phyloP scores from a whole-genome alignment of 805 yeast species.

The Candida nanaspora region DNA sequence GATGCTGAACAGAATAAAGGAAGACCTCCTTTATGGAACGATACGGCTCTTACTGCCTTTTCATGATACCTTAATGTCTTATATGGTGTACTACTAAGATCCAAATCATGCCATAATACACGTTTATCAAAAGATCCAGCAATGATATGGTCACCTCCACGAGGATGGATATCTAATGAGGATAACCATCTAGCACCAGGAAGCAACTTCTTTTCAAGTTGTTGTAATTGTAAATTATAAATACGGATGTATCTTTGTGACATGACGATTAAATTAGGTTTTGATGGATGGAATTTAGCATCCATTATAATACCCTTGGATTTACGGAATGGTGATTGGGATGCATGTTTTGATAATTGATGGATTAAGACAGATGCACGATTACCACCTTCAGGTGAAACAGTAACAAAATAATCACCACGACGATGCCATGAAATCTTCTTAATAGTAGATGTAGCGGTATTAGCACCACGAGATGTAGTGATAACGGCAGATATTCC shows the following conservation, averaged over 20 bases:
- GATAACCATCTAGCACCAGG: slow-evolving; percentile 98
- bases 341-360: slow-evolving; percentile 86
- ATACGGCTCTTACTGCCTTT: slow-evolving; percentile 83
- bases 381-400: slow-evolving; percentile 89
- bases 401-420: slow-evolving; percentile 94
- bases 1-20: slow-evolving; percentile 93
- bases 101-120: slow-evolving; percentile 96
- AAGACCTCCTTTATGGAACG: slow-evolving; percentile 76
- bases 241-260: slow-evolving; percentile 89
- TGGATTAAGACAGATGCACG: slow-evolving; percentile 81
- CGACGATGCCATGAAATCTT: slow-evolving; percentile 91
- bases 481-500: slow-evolving; percentile 74
- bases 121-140: slow-evolving; percentile 93
- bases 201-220: slow-evolving; percentile 69
- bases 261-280: slow-evolving; percentile 89
- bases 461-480: slow-evolving; percentile 28
- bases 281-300: slow-evolving; percentile 94
- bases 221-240: slow-evolving; percentile 85
- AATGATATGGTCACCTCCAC: slow-evolving; percentile 83
- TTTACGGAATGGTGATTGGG: slow-evolving; percentile 93
- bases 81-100: slow-evolving; percentile 81
- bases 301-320: slow-evolving; percentile 92
- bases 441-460: slow-evolving; percentile 58
- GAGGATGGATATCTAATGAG: slow-evolving; percentile 86
- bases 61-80: slow-evolving; percentile 93